A percentile compares a stretch with the other conserved stretches of the same genome.
Evolutionary conservation across 2,329 filamentous ascomycete genomes (phyloP).

Genomic region (Xylaria digitata): DNA sequence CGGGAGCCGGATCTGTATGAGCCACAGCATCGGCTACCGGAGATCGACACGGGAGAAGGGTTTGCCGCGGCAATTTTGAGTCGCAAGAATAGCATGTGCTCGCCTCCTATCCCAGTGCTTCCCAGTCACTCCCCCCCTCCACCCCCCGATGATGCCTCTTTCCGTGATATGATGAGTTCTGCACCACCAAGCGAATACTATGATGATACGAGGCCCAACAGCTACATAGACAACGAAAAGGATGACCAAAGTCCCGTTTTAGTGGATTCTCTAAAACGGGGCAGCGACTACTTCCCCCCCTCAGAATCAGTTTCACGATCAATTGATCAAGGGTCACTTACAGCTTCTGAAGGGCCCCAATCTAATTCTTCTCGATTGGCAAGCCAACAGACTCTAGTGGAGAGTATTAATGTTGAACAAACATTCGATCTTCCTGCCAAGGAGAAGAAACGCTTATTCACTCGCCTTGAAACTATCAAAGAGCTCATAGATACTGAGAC

Average conservation of each 20-base stretch:
- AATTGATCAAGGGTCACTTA: conserved; percentile 59
- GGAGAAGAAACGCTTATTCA: conserved; percentile 77
- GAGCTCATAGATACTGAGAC: conserved; percentile 94
- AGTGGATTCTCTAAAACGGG: conserved; percentile 57
- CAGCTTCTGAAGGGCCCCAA: conserved; percentile 55
- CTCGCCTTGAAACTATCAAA: conserved; percentile 86
- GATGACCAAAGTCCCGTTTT: conserved; percentile 58
- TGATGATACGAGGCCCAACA: conserved; percentile 56
- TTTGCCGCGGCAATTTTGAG: conserved; percentile 61
- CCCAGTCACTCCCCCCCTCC: conserved; percentile 65
- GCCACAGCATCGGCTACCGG: conserved; percentile 57
- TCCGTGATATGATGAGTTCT: conserved; percentile 46
- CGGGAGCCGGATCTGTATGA: conserved; percentile 44
- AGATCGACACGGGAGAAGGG: conserved; percentile 63
- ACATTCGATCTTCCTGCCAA: conserved; percentile 57
- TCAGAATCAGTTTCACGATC: conserved; percentile 59
- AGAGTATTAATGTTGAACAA: conserved; percentile 51
- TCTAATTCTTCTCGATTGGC: conserved; percentile 53
- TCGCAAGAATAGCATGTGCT: conserved; percentile 47
- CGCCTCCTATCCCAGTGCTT: conserved; percentile 47
- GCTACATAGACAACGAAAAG: conserved; percentile 55
- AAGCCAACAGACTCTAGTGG: conserved; percentile 50
- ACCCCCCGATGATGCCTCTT: conserved; percentile 53
- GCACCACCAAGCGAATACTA: conserved; percentile 56
- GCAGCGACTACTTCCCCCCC: conserved; percentile 59